Evolutionary conservation across 306 rosid species (phyloP).

Genomic region (Castanea crenata): DNA sequence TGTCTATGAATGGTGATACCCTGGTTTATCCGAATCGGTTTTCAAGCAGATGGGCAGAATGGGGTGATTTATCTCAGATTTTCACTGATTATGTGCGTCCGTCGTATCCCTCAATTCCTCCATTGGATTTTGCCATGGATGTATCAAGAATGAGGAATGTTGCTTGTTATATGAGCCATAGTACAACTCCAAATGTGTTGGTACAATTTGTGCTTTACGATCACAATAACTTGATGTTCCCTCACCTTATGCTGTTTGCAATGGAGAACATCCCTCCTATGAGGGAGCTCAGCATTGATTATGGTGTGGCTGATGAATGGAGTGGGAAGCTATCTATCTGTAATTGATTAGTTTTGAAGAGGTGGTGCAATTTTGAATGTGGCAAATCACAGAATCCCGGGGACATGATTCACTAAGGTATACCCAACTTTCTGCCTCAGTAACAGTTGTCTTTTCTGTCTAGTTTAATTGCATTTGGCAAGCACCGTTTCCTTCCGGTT

Average conservation of each 20-base stretch:
- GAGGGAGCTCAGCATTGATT: slow-evolving; percentile 98
- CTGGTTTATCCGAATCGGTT: slow-evolving; percentile 70
- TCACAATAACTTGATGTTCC: slow-evolving; percentile 88
- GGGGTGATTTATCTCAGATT: slow-evolving; percentile 87
- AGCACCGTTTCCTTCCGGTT: slow-evolving; percentile 3
- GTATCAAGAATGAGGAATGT: slow-evolving; percentile 94
- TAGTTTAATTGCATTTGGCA: slow-evolving; percentile 2
- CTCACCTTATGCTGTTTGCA: slow-evolving; percentile 91
- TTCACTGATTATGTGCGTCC: slow-evolving; percentile 59
- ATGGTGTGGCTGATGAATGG: slow-evolving; percentile 81
- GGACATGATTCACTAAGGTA: slow-evolving; percentile 43
- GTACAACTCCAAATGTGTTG: slow-evolving; percentile 74
- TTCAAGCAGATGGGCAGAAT: slow-evolving; percentile 78
- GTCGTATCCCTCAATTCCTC: slow-evolving; percentile 73
- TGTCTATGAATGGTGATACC: slow-evolving; percentile 87
- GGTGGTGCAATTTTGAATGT: slow-evolving; percentile 24
- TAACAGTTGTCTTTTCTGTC: not conserved
- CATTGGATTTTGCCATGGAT: slow-evolving; percentile 88
- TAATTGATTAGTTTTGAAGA: slow-evolving; percentile 48
- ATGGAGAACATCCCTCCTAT: slow-evolving; percentile 96
- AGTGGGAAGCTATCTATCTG: slow-evolving; percentile 71
- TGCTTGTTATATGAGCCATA: slow-evolving; percentile 94
- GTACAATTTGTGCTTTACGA: slow-evolving; percentile 86
- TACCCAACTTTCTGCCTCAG: slow-evolving; percentile 14
- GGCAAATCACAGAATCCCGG: slow-evolving; percentile 40